These are phyloP conservation scores for Centella asiatica DNA, from an alignment of 129 eudicot species.

Conservation along the genomic window DNA sequence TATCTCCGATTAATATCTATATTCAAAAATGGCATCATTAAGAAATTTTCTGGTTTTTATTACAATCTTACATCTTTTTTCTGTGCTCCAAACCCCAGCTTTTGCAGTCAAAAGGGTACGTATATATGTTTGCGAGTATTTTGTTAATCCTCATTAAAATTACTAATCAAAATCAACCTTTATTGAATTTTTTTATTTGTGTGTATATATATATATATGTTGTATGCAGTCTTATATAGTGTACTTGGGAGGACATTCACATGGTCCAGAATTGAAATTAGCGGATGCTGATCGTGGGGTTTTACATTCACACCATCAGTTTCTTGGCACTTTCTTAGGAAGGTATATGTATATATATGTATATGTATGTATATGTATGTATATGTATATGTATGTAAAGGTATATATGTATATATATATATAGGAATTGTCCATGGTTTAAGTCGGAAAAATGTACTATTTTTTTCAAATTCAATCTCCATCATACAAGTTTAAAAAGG, in stretches of 20 bases:
- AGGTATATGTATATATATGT: conserved; percentile 27
- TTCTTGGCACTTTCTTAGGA: conserved; percentile 48
- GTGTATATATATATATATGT: background rate
- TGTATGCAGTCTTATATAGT: conserved; percentile 54
- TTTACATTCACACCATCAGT: conserved; percentile 34
- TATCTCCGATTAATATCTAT: too few species aligned
- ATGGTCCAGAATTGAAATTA: conserved; percentile 29
- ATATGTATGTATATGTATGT: background rate
- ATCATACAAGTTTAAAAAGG: too few species aligned
- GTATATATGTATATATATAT: too few species aligned
- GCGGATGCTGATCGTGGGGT: conserved; percentile 15
- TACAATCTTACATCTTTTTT: background rate
- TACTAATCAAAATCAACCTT: background rate
- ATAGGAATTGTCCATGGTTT: too few species aligned
- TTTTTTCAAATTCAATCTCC: too few species aligned
- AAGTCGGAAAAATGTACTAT: too few species aligned
- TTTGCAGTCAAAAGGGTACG: conserved; percentile 3
- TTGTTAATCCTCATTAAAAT: background rate
- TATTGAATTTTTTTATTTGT: background rate
- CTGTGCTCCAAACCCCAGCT: conserved; percentile 7
- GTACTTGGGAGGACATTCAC: conserved; percentile 57
- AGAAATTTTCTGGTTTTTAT: background rate
- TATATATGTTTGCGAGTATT: background rate
- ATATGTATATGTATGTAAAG: too few species aligned
- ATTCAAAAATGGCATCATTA: too few species aligned